Evolutionary conservation across 306 rosid genomes (phyloP), one percentile per base, ranked within the genome.

Genomic region (Phaseolus lunatus): DNA sequence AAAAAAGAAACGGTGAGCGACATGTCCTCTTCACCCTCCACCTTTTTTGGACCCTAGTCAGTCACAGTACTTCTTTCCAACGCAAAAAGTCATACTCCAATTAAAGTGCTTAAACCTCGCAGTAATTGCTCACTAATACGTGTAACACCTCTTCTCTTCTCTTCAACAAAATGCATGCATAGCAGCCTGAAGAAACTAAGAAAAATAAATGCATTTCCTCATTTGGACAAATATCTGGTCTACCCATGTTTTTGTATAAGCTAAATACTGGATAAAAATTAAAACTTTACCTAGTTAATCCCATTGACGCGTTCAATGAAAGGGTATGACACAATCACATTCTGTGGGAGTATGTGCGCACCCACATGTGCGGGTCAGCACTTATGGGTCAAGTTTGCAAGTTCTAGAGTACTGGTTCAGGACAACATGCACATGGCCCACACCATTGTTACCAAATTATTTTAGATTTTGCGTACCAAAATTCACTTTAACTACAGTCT

Each of bases 31-130:
- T 78, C 87, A 56, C 43, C 66, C 43, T 76, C 94, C 90, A 80
- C 78, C 64, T 72, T 86, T 86, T 77, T 84, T 69, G 91, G 90
- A 67, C 82, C 72, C 18, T 4, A 74, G 35, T 77, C 61, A 5
- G 13, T 22, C 27, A 4, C 11, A 16, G 20, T 59, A 62, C 69
- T 67, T 79, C 61, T 56, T 56, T 22, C 67, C 78, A 69, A 85
- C 63, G 59, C 68, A 53, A 13, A 72, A 86, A 76, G 76, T 80
- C 84, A 63, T 33, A 2, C 52, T 43, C 43, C 37, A 12, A 41
- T 37, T 49, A 72, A 59, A 26, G 37, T 75, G 69, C 76, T 87
- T 72, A 48, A 53, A 53, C 70, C 47, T 72, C 23, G 53, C 61
- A 79, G 67, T 74, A 85, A 82, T 23, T 79, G 39, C 52, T 50